These are phyloP conservation scores for Acacia concinna DNA, from an alignment of 331 rosid genomes.

Conservation along the genomic window DNA sequence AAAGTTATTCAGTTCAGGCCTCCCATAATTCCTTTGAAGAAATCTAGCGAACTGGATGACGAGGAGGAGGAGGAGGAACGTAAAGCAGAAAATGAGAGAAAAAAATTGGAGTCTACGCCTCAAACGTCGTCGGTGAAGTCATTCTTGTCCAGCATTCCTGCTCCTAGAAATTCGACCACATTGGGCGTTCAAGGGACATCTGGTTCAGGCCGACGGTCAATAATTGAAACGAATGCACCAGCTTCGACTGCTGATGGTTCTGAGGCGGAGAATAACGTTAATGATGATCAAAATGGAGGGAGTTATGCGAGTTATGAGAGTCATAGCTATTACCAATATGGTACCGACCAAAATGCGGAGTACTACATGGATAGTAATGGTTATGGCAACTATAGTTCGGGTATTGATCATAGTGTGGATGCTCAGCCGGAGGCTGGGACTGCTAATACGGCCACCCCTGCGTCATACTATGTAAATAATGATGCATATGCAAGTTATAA, in stretches of 20 bases:
- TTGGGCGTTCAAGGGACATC: slow-evolving; percentile 61
- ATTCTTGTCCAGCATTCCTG: slow-evolving; percentile 74
- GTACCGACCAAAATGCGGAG: slow-evolving; percentile 44
- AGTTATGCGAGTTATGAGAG: slow-evolving; percentile 36
- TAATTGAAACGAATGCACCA: slow-evolving; percentile 45
- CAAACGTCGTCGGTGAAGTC: slow-evolving; percentile 60
- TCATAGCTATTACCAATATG: slow-evolving; percentile 33
- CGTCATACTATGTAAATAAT: slow-evolving; percentile 31
- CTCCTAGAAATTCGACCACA: slow-evolving; percentile 63
- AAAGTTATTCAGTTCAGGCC: slow-evolving; percentile 75
- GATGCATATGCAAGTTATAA: slow-evolving; percentile 44
- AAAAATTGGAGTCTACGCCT: slow-evolving; percentile 38
- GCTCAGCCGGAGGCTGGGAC: slow-evolving; percentile 40
- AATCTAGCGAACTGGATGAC: slow-evolving; percentile 37
- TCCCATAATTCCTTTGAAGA: slow-evolving; percentile 49
- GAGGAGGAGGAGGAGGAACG: slow-evolving; percentile 49
- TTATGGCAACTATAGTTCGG: slow-evolving; percentile 45
- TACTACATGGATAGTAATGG: slow-evolving; percentile 29
- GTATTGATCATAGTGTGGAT: background rate
- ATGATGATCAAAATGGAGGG: slow-evolving; percentile 37
- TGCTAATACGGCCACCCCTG: slow-evolving; percentile 33
- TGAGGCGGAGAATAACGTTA: background rate
- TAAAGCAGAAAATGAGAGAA: slow-evolving; percentile 40
- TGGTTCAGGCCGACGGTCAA: slow-evolving; percentile 69
- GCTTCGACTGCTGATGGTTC: slow-evolving; percentile 30